Evolutionary conservation across 768 basidiomycete genomes (phyloP), one percentile per base, ranked within the genome.

Genomic region (Mycena metata): DNA sequence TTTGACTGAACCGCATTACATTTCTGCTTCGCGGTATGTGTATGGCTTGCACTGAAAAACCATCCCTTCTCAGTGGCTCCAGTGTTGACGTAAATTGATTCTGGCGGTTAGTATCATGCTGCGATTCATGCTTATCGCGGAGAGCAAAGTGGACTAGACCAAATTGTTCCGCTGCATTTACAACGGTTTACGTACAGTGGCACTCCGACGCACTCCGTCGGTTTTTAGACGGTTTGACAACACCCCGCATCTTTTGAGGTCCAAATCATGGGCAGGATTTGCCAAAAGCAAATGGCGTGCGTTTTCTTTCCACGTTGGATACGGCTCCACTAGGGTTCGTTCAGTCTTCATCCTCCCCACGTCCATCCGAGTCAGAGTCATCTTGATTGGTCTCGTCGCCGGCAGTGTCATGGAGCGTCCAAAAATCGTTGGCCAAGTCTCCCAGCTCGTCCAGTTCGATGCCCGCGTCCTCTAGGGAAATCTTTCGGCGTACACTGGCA

Each of bases 361-460:
- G 61, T 33, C 43, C 61, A 58, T 68, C 66, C 47, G 0, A 4
- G n/a, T 63, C 67, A 10, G 60, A 51, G 12, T 59, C 67, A 36
- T 57, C 39, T 10, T 10, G 67, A 23, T 70, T 72, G 36, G 72
- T 42, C 39, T 57, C 80, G 21, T 76, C 77, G 30, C 73, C 76
- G 59, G 80, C 77, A 69, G 77, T 80, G 66, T 90, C 90, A 54
- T 85, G 83, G 33, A 91, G 78, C 21, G 82, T 84, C 90, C 91
- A 91, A 52, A 92, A 73, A 45, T 85, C 84, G 69, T 88, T 86
- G 17, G 77, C 82, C 39, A 92, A 76, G 57, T 90, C 90, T 61
- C 74, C 83, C 60, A 90, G 71, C 5, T 90, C 90, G 67, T 91
- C 91, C 5, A 76, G 67, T 62, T 89, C 85, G 21, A 88, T 77